Base-by-base conservation (phyloP, 352 stramenopile genomes). In the Globisporangium spiculum region DNA sequence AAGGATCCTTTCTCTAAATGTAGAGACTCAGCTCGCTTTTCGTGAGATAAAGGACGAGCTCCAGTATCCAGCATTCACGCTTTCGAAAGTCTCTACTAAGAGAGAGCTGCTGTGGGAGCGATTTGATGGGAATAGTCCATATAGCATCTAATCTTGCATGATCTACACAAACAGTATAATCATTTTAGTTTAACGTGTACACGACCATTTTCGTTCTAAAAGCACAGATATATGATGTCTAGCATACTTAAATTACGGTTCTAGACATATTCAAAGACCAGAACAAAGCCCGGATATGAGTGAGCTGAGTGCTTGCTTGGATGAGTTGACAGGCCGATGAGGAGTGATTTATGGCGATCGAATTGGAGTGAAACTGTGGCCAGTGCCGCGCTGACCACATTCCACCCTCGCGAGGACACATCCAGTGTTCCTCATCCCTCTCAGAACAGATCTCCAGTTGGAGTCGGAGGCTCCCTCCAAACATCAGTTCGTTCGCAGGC, bases 351-450 rank as follows among this genome's bases (percentile, higher is more conserved):
- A 20, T 52, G 44, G 44, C 44, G 44, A 52, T 52, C 44, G 44
- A 10, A 1, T 3, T 8, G 18, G 44, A 52, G 44, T 22, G 44
- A 18, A 52, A 52, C n/a, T 52, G 44, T 52, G 44, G 44, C 8
- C 44, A 52, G 44, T 20, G 22, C 5, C 5, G 0, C 22, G 1
- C 44, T 52, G 16, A 12, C 44, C 44, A 52, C 44, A 52, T 52
- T 52, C 44, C 44, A 52, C 44, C 44, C 44, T 52, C 44, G 44
- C 20, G 44, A 52, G 44, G 44, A 52, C 44, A 52, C 44, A 52
- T 52, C 44, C 44, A 18, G n/a, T 52, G 18, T 22, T 52, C 20
- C 44, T 52, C 44, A 52, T 52, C 32, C 32, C 44, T 12, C 14
- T 46, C 38, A 46, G 12, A 46, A 18, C 38, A 46, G 38, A 46